A percentile compares a stretch with the other conserved stretches of the same genome.
Conservation (phyloP, 108 stramenopile species). For the Cyclotella sp. region DNA sequence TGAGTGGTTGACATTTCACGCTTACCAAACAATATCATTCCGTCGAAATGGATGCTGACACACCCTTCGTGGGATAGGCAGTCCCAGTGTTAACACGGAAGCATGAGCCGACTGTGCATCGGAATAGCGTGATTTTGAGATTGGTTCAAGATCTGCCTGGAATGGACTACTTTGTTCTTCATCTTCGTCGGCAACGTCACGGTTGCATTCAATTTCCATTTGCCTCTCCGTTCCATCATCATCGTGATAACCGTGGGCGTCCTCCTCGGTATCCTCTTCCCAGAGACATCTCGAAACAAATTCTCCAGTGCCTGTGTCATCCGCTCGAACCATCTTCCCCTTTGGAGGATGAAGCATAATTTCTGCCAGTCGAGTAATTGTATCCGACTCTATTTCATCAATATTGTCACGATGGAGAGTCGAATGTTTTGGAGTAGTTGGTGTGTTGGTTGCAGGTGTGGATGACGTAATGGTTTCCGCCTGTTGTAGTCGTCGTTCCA, state of each 20-base stretch:
- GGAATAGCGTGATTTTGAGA: constrained; percentile 17
- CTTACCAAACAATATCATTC: constrained; percentile 94
- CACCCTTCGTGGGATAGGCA: constrained; percentile 68
- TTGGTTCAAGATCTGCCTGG: neutral
- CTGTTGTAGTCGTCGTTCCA: constrained; percentile 8
- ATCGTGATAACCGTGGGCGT: neutral
- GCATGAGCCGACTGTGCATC: constrained; percentile 16
- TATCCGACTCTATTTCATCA: constrained; percentile 36
- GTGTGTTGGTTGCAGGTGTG: neutral
- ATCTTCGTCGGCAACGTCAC: neutral
- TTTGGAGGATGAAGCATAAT: constrained; percentile 50
- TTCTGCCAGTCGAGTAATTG: constrained; percentile 34
- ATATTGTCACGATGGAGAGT: constrained; percentile 15
- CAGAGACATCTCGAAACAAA: neutral
- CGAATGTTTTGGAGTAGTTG: constrained; percentile 4
- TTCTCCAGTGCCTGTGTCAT: neutral
- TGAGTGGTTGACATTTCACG: neutral
- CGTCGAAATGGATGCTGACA: constrained; percentile 92
- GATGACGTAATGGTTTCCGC: neutral
- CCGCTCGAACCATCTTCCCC: neutral
- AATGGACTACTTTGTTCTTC: neutral
- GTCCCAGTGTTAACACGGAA: constrained; percentile 44
- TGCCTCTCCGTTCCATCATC: neutral
- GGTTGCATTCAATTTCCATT: neutral
- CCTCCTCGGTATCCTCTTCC: neutral